Evolutionary conservation across 345 rosid species (phyloP).

Genomic region (Gossypium rotundifolium): DNA sequence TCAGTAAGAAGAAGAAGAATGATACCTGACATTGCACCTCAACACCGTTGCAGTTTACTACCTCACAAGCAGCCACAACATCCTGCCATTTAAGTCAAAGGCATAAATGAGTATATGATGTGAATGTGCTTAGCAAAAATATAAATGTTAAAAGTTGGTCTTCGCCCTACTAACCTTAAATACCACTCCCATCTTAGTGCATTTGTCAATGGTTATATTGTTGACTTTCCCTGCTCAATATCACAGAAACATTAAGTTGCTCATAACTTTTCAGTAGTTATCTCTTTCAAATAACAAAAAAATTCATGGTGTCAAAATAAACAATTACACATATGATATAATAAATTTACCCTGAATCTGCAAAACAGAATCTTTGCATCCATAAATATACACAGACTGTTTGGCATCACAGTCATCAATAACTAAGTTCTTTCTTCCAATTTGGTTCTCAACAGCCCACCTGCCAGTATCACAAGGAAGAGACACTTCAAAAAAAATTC

Average conservation of each 20-base stretch:
- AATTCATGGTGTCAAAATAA: not conserved
- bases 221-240: slow-evolving; percentile 84
- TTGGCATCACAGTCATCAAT: slow-evolving; percentile 90
- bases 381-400: slow-evolving; percentile 83
- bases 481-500: slow-evolving; percentile 17
- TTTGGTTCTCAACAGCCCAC: slow-evolving; percentile 97
- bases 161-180: slow-evolving; percentile 57
- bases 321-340: not conserved
- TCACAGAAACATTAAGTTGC: slow-evolving; percentile 6
- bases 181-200: slow-evolving; percentile 90
- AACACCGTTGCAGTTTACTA: slow-evolving; percentile 84
- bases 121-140: not conserved
- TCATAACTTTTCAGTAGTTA: not conserved
- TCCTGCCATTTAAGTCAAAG: slow-evolving; percentile 44
- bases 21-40: slow-evolving; percentile 99
- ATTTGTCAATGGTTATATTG: slow-evolving; percentile 93
- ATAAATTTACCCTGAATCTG: slow-evolving; percentile 69
- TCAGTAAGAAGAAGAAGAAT: slow-evolving; percentile 4
- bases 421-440: slow-evolving; percentile 76
- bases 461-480: slow-evolving; percentile 31
- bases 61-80: slow-evolving; percentile 98
- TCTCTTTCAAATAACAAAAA: not conserved
- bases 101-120: slow-evolving; percentile 12
- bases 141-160: not conserved
- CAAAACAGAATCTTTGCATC: slow-evolving; percentile 97